Base-by-base conservation (phyloP, 805 yeast genomes). In the Grigorovia yakushimaensis region DNA sequence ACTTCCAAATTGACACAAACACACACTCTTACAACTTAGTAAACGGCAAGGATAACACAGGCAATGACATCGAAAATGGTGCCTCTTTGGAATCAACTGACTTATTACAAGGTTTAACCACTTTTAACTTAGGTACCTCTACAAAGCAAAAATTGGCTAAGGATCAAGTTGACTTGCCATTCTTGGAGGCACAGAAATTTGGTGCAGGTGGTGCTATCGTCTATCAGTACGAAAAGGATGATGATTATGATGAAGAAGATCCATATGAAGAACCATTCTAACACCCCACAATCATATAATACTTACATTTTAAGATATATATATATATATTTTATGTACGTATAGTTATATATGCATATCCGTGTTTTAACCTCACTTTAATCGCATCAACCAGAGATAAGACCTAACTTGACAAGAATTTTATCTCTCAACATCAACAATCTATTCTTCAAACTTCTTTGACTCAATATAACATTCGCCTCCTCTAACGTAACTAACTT, bases 181-280 rank as follows among this genome's bases (percentile, higher is more conserved):
- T 73, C 63, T 69, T 91, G 70, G 85, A 84, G 53, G 98, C 98
- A 0, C 98, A 91, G 59, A 69, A 71, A 17, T 85, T 83, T 19
- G 76, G 79, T 33, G 69, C 77, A 44, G 96, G 95, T 46, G 96
- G 98, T 18, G 97, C 98, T 1, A 89, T 93, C 54, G 95, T 91
- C 4, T 91, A 91, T 60, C 93, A 93, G 60, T 93, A 81, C 61
- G 98, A 93, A 58, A 87, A 89, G 60, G 98, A 91, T 64, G 98
- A 91, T 62, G 98, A 91, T 64, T 91, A 89, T 60, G 98, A 91
- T 60, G 98, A 91, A 63, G 98, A 93, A 57, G 98, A 91, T 65
- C 97, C 98, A 0, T 91, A 82, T 59, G 98, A 91, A 62, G 98
- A 91, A 60, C 98, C 98, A 5, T 88, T 88, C 59, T 88, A 65